Evolutionary conservation across 352 stramenopile species (phyloP).

Genomic region (Phytophthora capsici): DNA sequence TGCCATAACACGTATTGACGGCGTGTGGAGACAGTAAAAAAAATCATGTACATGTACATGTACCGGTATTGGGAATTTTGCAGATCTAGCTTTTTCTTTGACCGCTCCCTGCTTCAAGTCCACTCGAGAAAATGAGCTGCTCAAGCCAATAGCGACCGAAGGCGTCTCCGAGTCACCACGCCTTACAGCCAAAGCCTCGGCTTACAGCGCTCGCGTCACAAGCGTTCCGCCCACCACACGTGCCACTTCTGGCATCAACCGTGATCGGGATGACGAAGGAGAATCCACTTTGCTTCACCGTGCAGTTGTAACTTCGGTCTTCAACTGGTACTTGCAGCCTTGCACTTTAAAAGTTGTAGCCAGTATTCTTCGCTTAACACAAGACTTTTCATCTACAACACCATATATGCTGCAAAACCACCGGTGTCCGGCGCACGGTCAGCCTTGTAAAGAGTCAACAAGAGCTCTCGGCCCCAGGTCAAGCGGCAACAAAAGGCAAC

Average conservation of each 20-base stretch:
- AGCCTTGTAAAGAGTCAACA: too few relatives aligned
- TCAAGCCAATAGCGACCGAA: conserved; percentile 2
- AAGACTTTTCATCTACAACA: too few relatives aligned
- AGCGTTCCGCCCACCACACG: not conserved
- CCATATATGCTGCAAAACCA: not conserved
- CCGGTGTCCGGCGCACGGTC: too few relatives aligned
- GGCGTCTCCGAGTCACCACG: not conserved
- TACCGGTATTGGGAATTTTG: too few relatives aligned
- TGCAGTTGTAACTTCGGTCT: not conserved
- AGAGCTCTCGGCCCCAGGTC: not conserved
- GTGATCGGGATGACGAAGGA: not conserved
- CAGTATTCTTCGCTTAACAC: too few relatives aligned
- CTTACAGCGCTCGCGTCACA: not conserved
- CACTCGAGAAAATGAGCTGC: not conserved
- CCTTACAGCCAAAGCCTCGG: not conserved
- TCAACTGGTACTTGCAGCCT: too few relatives aligned
- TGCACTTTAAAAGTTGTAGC: too few relatives aligned
- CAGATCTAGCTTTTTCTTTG: conserved; percentile 8
- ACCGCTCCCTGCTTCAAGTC: conserved; percentile 9
- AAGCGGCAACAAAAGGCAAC: not conserved
- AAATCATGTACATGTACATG: too few relatives aligned
- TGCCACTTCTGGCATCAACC: not conserved
- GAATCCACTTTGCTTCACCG: not conserved
- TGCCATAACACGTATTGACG: too few relatives aligned
- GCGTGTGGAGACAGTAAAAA: too few relatives aligned